phyloP scores from a whole-genome alignment of 768 basidiomycete species.

The Tricholoma furcatifolium region DNA sequence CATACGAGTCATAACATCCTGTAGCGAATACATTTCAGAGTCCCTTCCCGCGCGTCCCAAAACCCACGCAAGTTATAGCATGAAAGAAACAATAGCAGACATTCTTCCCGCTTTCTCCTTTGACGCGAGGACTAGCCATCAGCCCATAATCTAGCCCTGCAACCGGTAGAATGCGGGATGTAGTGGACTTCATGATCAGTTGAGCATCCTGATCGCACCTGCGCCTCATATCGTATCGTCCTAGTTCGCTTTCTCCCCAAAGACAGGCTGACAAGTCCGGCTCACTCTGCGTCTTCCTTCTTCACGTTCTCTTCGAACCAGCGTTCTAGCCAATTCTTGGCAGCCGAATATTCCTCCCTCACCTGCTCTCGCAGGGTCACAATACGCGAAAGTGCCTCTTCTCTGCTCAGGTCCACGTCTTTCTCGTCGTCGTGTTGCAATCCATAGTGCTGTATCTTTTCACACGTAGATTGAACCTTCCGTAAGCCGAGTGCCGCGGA shows the following conservation, averaged over 20 bases:
- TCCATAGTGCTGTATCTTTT: conserved; percentile 89
- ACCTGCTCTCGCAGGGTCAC: conserved; percentile 52
- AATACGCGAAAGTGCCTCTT: conserved; percentile 62
- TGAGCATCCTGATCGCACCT: too few species aligned
- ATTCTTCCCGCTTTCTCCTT: neutral
- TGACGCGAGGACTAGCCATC: neutral
- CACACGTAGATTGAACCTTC: conserved; percentile 83
- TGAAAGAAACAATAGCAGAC: conserved; percentile 3
- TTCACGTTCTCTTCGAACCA: conserved; percentile 30
- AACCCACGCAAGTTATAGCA: conserved; percentile 3
- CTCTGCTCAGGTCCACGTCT: conserved; percentile 35
- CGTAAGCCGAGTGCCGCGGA: conserved; percentile 89
- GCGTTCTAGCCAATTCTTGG: conserved; percentile 65
- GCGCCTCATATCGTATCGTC: too few species aligned
- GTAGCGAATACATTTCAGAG: neutral
- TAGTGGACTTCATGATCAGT: too few species aligned
- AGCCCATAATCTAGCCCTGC: neutral
- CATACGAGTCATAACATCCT: neutral
- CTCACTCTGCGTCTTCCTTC: neutral
- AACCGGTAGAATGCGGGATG: neutral
- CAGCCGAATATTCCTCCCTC: conserved; percentile 66
- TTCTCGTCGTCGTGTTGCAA: conserved; percentile 58
- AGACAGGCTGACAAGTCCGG: too few species aligned
- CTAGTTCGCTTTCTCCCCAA: too few species aligned
- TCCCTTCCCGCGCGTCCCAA: conserved; percentile 3